Evolutionary conservation across 1,139 yeast species (phyloP).

Genomic region (Waltiozyma sp.): DNA sequence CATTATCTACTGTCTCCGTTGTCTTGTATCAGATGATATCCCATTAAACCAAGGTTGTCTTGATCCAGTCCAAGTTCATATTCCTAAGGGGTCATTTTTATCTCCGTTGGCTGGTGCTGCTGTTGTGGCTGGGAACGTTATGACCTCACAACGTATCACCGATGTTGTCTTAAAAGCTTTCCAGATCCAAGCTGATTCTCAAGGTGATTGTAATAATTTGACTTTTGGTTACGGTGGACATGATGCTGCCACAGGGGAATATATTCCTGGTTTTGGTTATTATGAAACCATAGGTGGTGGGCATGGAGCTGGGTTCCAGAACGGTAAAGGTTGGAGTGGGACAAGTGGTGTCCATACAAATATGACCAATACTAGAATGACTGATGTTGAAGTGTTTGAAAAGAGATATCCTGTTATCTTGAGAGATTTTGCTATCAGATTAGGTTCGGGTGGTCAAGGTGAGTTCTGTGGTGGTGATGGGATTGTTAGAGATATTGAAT

Average conservation of each 20-base stretch:
- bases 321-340: slow-evolving; percentile 50
- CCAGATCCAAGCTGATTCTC: slow-evolving; percentile 68
- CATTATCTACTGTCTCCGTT: slow-evolving; percentile 64
- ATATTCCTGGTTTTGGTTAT: slow-evolving; percentile 49
- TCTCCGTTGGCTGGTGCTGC: slow-evolving; percentile 72
- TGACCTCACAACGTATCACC: slow-evolving; percentile 74
- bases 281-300: slow-evolving; percentile 70
- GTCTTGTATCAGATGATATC: slow-evolving; percentile 64
- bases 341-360: slow-evolving; percentile 57
- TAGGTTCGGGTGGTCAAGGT: slow-evolving; percentile 50
- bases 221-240: slow-evolving; percentile 51
- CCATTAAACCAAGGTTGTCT: slow-evolving; percentile 83
- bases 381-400: slow-evolving; percentile 60
- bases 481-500: slow-evolving; percentile 50
- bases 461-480: slow-evolving; percentile 50
- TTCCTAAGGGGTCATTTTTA: slow-evolving; percentile 60
- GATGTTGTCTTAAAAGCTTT: slow-evolving; percentile 72
- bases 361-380: slow-evolving; percentile 63
- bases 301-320: slow-evolving; percentile 35
- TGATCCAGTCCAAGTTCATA: slow-evolving; percentile 51
- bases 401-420: slow-evolving; percentile 56
- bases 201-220: slow-evolving; percentile 64
- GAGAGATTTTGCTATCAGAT: slow-evolving; percentile 41
- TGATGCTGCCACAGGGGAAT: slow-evolving; percentile 26
- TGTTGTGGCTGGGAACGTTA: slow-evolving; percentile 84